Conservation (phyloP, 23 red algal genomes). For the Gracilaria caudata region DNA sequence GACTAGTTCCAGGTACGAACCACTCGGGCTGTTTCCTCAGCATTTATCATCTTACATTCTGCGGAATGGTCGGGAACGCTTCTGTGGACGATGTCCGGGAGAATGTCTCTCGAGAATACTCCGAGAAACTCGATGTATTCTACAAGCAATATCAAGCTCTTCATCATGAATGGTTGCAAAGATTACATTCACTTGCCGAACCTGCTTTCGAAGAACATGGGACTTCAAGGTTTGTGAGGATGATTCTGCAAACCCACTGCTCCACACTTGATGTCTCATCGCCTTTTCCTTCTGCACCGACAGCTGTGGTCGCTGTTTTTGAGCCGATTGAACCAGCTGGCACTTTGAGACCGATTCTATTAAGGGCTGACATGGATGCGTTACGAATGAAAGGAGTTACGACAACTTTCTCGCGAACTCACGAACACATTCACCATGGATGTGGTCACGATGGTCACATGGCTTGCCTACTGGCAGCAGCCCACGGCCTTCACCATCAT, state of each 20-base stretch:
- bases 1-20: no score
- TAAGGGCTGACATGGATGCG: constrained; percentile 44
- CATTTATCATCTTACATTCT: no score
- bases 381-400: constrained; percentile 20
- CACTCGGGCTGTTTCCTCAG: no score
- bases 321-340: neutral
- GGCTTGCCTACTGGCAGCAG: constrained; percentile 18
- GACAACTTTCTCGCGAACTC: neutral
- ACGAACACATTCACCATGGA: constrained; percentile 24
- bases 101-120: neutral
- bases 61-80: no score
- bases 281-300: neutral
- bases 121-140: constrained; percentile 1
- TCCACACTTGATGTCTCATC: constrained; percentile 22
- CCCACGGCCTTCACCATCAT: constrained; percentile 5
- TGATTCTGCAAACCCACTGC: neutral
- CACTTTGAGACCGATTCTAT: neutral
- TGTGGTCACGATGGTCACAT: constrained; percentile 50
- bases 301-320: constrained; percentile 14
- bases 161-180: constrained; percentile 21
- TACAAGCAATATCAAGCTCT: constrained; percentile 9
- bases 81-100: no score
- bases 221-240: constrained; percentile 5
- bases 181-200: constrained; percentile 23
- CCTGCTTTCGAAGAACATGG: constrained; percentile 38